Evolutionary conservation across 345 rosid species (phyloP), one percentile per base, ranked within the genome.

Genomic region (Murraya koenigii): DNA sequence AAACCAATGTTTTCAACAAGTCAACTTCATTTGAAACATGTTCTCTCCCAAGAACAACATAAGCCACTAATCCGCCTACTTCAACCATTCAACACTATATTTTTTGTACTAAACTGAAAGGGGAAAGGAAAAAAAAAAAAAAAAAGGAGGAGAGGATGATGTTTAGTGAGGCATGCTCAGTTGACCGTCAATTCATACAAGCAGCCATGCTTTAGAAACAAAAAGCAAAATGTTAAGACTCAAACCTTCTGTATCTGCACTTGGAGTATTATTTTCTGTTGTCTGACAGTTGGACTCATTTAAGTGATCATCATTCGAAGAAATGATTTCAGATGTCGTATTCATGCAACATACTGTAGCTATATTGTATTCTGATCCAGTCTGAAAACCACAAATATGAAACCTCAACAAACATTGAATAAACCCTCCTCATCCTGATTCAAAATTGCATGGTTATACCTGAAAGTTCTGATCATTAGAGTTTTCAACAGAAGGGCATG

Each of bases 161-260:
- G 5, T 52, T 52, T 52, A 4, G 28, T 8, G 20, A 28, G 8
- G 19, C 22, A 4, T 15, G 10, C 28, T 62, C 35, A 26, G 33
- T 62, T 28, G 20, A 13, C 1, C 0, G 4, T 28, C 66, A 62
- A 62, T 28, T 60, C 13, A n/a, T 28, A 26, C n/a, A 6, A 62
- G 20, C 36, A 62, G 66, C n/a, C 1, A 30, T 26, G 36, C 49
- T 44, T 8, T 20, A 11, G 28, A 77, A 58, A 26, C 22, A 23
- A 23, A 77, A 67, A 72, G 72, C n/a, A 22, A 26, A 22, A n/a
- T 41, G 69, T 55, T 71, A 8, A 8, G 67, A 63, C 28, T 7
- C 75, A 72, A 69, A 79, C 85, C 82, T 82, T 67, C 38, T 38
- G 15, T 61, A 14, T 72, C 62, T 54, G 71, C 47, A 60, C 44